These are phyloP conservation scores for Kwoniella heveanensis DNA, from an alignment of 768 basidiomycete species.

Conservation along the genomic window DNA sequence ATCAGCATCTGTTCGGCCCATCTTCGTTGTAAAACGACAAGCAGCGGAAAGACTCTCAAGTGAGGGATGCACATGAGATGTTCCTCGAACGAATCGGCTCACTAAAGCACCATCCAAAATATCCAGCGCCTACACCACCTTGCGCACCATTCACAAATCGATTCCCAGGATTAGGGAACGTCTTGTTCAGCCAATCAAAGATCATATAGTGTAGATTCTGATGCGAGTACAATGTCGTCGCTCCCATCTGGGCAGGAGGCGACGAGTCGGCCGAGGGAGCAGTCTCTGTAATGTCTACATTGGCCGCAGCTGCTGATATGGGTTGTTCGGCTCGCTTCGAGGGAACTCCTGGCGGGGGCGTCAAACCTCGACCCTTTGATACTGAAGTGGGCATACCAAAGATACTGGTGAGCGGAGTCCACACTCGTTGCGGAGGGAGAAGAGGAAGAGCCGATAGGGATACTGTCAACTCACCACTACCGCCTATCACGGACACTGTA, in stretches of 20 bases:
- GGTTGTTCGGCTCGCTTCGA: not conserved
- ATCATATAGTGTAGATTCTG: slow-evolving; percentile 50
- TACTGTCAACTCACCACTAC: slow-evolving; percentile 35
- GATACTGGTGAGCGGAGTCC: no score
- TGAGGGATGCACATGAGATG: no score
- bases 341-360: slow-evolving; percentile 12
- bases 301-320: not conserved
- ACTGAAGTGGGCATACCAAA: no score
- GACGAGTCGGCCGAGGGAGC: not conserved
- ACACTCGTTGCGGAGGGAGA: no score
- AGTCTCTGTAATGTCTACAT: slow-evolving; percentile 5
- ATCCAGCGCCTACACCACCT: slow-evolving; percentile 45
- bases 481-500: slow-evolving; percentile 51
- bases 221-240: slow-evolving; percentile 45
- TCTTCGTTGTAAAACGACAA: no score
- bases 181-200: slow-evolving; percentile 47
- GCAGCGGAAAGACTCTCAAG: no score
- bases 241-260: slow-evolving; percentile 23
- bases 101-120: slow-evolving; percentile 49
- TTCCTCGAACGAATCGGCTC: slow-evolving; percentile 22
- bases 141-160: slow-evolving; percentile 46
- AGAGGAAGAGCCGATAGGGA: not conserved
- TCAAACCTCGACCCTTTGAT: slow-evolving; percentile 47
- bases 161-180: slow-evolving; percentile 43
- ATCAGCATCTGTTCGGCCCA: no score